A percentile compares a stretch with the other conserved stretches of the same genome.
These are phyloP conservation scores for Thraustochytrium sp. DNA, from an alignment of 352 stramenopile species.

Conservation along the genomic window DNA sequence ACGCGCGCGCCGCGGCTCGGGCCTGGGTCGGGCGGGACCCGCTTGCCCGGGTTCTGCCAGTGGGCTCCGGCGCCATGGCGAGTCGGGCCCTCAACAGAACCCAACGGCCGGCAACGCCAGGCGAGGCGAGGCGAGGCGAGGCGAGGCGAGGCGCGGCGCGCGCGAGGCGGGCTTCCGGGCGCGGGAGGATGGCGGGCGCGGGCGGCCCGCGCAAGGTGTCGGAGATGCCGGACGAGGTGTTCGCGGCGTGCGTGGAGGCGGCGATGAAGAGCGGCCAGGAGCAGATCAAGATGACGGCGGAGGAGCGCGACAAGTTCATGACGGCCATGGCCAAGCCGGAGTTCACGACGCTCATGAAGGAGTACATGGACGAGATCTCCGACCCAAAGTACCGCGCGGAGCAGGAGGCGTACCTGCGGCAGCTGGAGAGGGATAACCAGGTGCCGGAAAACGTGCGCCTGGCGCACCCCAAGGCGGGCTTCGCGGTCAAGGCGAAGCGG, in stretches of 20 bases:
- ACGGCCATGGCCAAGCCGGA: constrained; percentile 78
- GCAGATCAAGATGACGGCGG: constrained; percentile 52
- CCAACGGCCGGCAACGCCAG: too few species aligned
- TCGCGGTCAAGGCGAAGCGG: constrained; percentile 82
- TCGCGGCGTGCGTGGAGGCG: not conserved
- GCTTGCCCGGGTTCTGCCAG: too few species aligned
- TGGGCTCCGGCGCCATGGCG: too few species aligned
- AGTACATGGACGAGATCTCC: constrained; percentile 88
- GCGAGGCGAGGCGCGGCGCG: too few species aligned
- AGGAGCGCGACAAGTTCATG: constrained; percentile 75
- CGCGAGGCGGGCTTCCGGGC: too few species aligned
- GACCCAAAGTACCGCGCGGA: constrained; percentile 77
- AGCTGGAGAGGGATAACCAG: constrained; percentile 78
- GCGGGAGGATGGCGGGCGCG: not conserved
- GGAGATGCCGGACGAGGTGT: constrained; percentile 35
- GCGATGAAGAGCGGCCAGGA: constrained; percentile 7
- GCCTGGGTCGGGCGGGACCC: too few species aligned
- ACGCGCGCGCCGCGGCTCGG: too few species aligned
- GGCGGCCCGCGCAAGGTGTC: not conserved
- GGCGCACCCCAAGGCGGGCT: constrained; percentile 70
- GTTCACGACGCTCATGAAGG: constrained; percentile 81
- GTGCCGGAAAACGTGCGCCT: constrained; percentile 74
- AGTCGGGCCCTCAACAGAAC: too few species aligned
- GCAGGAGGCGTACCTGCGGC: constrained; percentile 76
- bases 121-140: too few species aligned